Conservation (phyloP, 225 moss, liverwort and hornwort genomes). For the Anthoceros angustus region DNA sequence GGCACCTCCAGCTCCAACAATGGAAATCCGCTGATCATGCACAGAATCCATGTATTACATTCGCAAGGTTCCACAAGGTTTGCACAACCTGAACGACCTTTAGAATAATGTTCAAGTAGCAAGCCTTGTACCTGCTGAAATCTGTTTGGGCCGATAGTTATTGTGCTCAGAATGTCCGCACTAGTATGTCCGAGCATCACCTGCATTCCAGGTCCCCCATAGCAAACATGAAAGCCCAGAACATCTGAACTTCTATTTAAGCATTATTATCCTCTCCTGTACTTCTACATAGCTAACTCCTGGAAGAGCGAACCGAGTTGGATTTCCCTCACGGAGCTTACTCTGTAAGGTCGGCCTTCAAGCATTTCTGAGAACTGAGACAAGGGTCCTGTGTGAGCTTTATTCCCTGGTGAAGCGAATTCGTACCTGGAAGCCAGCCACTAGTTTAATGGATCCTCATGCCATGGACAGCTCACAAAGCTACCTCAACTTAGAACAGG, state of each 20-base stretch:
- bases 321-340: constrained; percentile 7
- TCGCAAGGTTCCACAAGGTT: too few relatives aligned
- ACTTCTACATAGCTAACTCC: background rate
- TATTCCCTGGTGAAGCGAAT: constrained; percentile 36
- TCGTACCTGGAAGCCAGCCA: constrained; percentile 21
- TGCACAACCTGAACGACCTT: too few relatives aligned
- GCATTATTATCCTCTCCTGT: too few relatives aligned
- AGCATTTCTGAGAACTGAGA: constrained; percentile 37
- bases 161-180: constrained; percentile 34
- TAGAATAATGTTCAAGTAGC: background rate
- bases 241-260: background rate
- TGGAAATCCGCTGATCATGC: background rate
- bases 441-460: background rate
- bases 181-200: constrained; percentile 35
- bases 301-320: background rate
- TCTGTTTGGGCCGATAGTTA: constrained; percentile 28
- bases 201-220: constrained; percentile 9
- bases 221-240: background rate
- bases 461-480: background rate
- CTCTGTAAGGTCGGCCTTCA: constrained; percentile 37
- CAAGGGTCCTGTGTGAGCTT: constrained; percentile 37
- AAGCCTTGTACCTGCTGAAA: constrained; percentile 29
- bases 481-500: background rate
- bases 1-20: background rate
- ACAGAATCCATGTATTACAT: too few relatives aligned